Base-by-base conservation (phyloP, 2,329 filamentous ascomycete species). In the Pochonia chlamydosporia region DNA sequence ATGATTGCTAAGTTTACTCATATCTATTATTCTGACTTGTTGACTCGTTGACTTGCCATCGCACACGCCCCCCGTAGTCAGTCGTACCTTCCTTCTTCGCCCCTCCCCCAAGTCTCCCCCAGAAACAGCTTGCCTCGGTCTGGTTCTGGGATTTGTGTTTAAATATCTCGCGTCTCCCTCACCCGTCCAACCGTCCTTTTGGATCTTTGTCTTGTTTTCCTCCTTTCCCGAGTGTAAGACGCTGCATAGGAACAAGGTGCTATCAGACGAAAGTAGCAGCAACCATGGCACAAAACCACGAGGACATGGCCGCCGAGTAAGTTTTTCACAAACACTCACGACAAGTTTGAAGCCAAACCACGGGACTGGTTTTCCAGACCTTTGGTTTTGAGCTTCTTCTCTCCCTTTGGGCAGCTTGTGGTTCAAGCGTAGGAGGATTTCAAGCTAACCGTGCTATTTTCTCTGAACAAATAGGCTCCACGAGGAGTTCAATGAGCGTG, bases 271-370 rank as follows among this genome's bases (percentile, higher is more conserved):
- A 23, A 18, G 26, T 14, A 26, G 36, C 14, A 26, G 16, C 41
- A 16, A 56, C 50, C 46, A 64, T 65, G 63, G 60, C 63, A 44
- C 58, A 59, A 44, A 62, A 61, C 44, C 62, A 64, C 56, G 60
- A 65, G 53, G 60, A 64, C 49, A 53, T 50, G 45, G 59, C 59
- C 39, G 59, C 58, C 44, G 60, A 65, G 63, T 65, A 63, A 48
- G 62, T 58, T 20, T 24, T 37, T 21, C n/a, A n/a, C n/a, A n/a
- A 25, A n/a, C n/a, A n/a, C n/a, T n/a, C n/a, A n/a, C n/a, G n/a
- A n/a, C n/a, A n/a, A n/a, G n/a, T n/a, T n/a, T n/a, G n/a, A n/a
- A n/a, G n/a, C n/a, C n/a, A n/a, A n/a, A n/a, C n/a, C n/a, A n/a
- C n/a, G n/a, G n/a, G n/a, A n/a, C n/a, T n/a, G n/a, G n/a, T n/a